Conservation (phyloP, 805 yeast species). For the Candida insectorum region DNA sequence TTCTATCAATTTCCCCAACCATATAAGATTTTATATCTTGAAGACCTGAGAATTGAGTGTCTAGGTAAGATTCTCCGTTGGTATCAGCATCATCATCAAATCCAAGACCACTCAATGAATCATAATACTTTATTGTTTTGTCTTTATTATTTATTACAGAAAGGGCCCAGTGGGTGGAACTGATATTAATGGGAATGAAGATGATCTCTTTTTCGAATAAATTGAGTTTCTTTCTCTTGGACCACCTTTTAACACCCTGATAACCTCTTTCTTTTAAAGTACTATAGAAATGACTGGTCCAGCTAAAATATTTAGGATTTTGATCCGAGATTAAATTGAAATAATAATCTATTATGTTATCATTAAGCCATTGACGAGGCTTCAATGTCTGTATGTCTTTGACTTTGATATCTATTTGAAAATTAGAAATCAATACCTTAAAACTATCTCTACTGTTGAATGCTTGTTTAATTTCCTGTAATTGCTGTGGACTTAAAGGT, state of each 20-base stretch:
- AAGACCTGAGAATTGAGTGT: slow-evolving; percentile 25
- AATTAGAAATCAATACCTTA: slow-evolving; percentile 13
- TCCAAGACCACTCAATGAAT: slow-evolving; percentile 59
- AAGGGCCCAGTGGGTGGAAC: slow-evolving; percentile 88
- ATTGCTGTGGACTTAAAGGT: slow-evolving; percentile 12
- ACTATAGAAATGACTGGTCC: slow-evolving; percentile 86
- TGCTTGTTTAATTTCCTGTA: slow-evolving; percentile 8
- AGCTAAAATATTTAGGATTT: slow-evolving; percentile 49
- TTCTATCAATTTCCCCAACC: slow-evolving; percentile 59
- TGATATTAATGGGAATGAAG: slow-evolving; percentile 81
- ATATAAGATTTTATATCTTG: slow-evolving; percentile 57
- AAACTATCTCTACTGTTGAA: slow-evolving; percentile 10
- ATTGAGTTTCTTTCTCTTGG: slow-evolving; percentile 28
- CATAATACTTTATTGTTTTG: slow-evolving; percentile 65
- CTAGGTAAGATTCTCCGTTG: slow-evolving; percentile 8
- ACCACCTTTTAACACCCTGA: slow-evolving; percentile 37
- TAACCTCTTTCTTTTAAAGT: slow-evolving; percentile 72
- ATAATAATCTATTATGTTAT: slow-evolving; percentile 83
- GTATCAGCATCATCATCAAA: slow-evolving; percentile 17
- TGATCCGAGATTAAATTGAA: slow-evolving; percentile 51
- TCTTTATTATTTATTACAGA: slow-evolving; percentile 68
- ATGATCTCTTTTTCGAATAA: slow-evolving; percentile 63
- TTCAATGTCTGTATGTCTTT: slow-evolving; percentile 70
- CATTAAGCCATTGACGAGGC: slow-evolving; percentile 83
- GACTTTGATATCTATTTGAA: slow-evolving; percentile 54